Evolutionary conservation across 257 asterid genomes (phyloP).

Genomic region (Marsdenia floribunda): DNA sequence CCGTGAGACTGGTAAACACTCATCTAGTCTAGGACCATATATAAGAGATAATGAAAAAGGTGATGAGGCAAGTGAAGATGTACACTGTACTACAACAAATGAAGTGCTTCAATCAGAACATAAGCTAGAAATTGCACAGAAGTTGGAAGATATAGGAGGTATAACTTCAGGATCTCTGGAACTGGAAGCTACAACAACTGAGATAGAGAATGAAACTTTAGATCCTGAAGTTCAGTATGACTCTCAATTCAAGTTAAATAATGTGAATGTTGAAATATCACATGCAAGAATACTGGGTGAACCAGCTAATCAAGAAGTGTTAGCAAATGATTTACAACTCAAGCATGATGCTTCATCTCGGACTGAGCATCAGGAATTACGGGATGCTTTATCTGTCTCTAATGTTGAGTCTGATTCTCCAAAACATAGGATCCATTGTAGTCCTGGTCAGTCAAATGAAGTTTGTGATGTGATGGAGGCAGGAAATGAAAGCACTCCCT

Average conservation of each 20-base stretch:
- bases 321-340: neutral
- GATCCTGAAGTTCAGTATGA: slow-evolving; percentile 10
- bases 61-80: neutral
- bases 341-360: slow-evolving; percentile 27
- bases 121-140: slow-evolving; percentile 9
- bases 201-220: slow-evolving; percentile 23
- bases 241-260: slow-evolving; percentile 16
- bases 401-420: slow-evolving; percentile 24
- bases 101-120: slow-evolving; percentile 13
- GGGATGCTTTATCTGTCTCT: slow-evolving; percentile 22
- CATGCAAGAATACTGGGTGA: slow-evolving; percentile 10
- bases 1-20: slow-evolving; percentile 19
- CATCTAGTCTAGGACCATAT: slow-evolving; percentile 17
- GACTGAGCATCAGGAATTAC: slow-evolving; percentile 19
- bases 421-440: neutral
- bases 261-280: slow-evolving; percentile 22
- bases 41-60: slow-evolving; percentile 19
- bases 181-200: slow-evolving; percentile 11
- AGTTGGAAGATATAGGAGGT: slow-evolving; percentile 7
- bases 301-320: slow-evolving; percentile 22
- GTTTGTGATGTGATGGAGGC: slow-evolving; percentile 8
- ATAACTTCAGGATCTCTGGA: slow-evolving; percentile 4
- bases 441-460: slow-evolving; percentile 10
- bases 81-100: neutral
- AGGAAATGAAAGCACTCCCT: slow-evolving; percentile 5